Conservation (phyloP, 2,329 filamentous ascomycete genomes). For the Talaromyces sp. region DNA sequence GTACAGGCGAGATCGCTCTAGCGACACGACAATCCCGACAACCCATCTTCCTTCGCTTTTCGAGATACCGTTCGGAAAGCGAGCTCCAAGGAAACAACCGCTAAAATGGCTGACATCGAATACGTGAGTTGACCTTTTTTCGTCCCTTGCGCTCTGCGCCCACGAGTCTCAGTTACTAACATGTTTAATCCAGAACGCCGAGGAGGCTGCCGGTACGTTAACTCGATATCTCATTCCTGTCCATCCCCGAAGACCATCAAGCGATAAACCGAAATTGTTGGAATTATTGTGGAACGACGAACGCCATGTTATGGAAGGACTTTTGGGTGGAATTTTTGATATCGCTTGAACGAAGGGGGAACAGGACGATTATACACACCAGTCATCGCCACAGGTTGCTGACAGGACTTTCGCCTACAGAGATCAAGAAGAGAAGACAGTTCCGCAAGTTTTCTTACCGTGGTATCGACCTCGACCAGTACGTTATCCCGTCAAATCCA, state of each 20-base stretch:
- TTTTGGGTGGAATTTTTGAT: conserved; percentile 14
- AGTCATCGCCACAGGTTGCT: conserved; percentile 28
- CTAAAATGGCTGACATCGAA: conserved; percentile 84
- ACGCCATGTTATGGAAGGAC: conserved; percentile 1
- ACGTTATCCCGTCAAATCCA: conserved; percentile 52
- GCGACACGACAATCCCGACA: conserved; percentile 44
- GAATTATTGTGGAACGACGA: conserved; percentile 6
- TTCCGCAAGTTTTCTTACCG: conserved; percentile 99
- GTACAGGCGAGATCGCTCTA: conserved; percentile 35
- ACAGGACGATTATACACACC: conserved; percentile 11
- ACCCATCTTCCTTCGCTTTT: conserved; percentile 48
- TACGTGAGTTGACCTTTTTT: conserved; percentile 67
- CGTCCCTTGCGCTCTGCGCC: neutral
- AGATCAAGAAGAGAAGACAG: conserved; percentile 99
- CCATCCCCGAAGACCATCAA: conserved; percentile 16
- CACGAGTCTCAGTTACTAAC: conserved; percentile 38
- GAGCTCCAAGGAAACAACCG: conserved; percentile 49
- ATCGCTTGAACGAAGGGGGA: conserved; percentile 23
- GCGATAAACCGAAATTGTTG: conserved; percentile 6
- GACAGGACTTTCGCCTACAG: conserved; percentile 52
- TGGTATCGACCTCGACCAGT: conserved; percentile 99
- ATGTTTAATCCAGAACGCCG: conserved; percentile 70
- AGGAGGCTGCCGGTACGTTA: conserved; percentile 82
- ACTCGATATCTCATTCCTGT: conserved; percentile 23
- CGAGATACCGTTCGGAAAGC: conserved; percentile 49